Evolutionary conservation across 2,329 filamentous ascomycete species (phyloP), one percentile per base, ranked within the genome.

Genomic region (Fusarium sp.): DNA sequence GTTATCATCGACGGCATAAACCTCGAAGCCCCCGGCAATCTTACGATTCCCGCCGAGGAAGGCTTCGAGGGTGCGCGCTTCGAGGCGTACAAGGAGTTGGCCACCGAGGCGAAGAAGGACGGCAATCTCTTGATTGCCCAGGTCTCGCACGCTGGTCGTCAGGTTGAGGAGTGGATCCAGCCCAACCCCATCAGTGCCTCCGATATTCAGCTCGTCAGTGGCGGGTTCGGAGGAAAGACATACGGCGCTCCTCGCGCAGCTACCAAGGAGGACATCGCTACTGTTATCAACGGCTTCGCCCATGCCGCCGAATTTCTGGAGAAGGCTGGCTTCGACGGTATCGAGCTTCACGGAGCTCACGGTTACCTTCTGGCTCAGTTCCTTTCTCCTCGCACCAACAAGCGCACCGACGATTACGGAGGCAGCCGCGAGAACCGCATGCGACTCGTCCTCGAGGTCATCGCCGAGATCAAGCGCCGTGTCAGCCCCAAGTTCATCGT

Each of bases 281-380:
- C 24, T 5, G 32, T 68, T 8, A 52, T 68, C 14, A 60, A 68
- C n/a, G 65, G 65, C 6, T 68, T 68, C 15, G 37, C 84, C 84
- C 71, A 68, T 14, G 65, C 65, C 0, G 82, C 77, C 15, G 84
- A 83, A 3, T 83, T 85, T 62, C 83, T 68, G 6, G 65, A 68
- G 7, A 68, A 68, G 54, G 65, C 65, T 20, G 65, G 65, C 5
- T 68, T 68, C 11, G 65, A 68, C n/a, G 65, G 65, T 13, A 62
- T 68, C 17, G 40, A 68, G 32, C 59, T 68, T 2, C 65, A 68
- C 20, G 65, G 65, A 0, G 65, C 60, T n/a, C 65, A 65, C 17
- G 65, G 84, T 7, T 86, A 84, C 61, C 79, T 87, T 4, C 71
- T 86, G 4, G 77, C 80, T 3, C 83, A 84, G 62, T 87, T 86